phyloP scores from a whole-genome alignment of 164 flowering plant genomes.

The Protea cynaroides region DNA sequence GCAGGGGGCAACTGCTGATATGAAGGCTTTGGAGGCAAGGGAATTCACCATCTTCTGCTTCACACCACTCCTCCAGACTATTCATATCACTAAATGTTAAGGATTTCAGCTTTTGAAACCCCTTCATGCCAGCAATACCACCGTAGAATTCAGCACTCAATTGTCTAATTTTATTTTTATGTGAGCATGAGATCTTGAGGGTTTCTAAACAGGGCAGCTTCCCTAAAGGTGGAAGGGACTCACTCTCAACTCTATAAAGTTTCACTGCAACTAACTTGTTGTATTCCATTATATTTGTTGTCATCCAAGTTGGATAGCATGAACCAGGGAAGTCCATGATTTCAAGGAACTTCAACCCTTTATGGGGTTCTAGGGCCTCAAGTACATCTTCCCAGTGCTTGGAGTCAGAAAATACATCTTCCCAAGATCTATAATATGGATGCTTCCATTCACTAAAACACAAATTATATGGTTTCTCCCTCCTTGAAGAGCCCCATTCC shows the following conservation, averaged over 20 bases:
- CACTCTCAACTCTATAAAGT: background rate
- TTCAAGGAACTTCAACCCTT: background rate
- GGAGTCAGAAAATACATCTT: background rate
- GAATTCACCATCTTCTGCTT: background rate
- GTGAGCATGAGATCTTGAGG: too few species aligned
- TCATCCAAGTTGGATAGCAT: conserved; percentile 5
- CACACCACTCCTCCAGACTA: background rate
- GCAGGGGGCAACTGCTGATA: background rate
- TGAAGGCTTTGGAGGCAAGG: background rate
- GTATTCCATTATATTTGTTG: background rate
- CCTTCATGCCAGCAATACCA: too few species aligned
- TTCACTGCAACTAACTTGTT: background rate
- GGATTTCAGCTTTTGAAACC: too few species aligned
- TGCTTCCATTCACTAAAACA: too few species aligned
- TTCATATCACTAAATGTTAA: background rate
- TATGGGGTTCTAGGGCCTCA: conserved; percentile 8
- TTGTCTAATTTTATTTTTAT: background rate
- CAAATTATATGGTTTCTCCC: too few species aligned
- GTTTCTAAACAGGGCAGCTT: background rate
- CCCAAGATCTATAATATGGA: background rate
- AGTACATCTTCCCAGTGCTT: background rate
- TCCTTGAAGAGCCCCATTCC: background rate
- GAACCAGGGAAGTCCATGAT: background rate
- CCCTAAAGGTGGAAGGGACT: background rate
- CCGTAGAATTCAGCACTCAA: background rate